Percentiles rank a stretch among this genome's conserved stretches.
Conservation (phyloP, 352 stramenopile species). For the Phytophthora boehmeriae region DNA sequence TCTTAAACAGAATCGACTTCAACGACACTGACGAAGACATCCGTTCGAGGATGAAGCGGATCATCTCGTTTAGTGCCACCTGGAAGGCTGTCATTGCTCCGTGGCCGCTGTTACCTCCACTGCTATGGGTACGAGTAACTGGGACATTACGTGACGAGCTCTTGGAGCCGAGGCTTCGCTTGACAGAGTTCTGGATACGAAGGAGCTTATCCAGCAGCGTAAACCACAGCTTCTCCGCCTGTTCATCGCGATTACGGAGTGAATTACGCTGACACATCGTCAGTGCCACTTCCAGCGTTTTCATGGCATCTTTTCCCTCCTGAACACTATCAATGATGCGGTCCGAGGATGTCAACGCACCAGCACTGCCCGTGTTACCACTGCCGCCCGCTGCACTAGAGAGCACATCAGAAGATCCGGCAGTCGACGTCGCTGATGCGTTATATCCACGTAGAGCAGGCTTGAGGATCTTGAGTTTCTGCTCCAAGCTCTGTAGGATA, state of each 20-base stretch:
- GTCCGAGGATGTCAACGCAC: slow-evolving; percentile 41
- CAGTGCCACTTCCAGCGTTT: slow-evolving; percentile 91
- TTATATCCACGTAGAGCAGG: slow-evolving; percentile 83
- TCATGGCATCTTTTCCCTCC: slow-evolving; percentile 83
- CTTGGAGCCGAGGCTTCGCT: slow-evolving; percentile 86
- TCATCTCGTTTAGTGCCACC: slow-evolving; percentile 91
- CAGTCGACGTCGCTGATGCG: slow-evolving; percentile 37
- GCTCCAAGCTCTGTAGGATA: slow-evolving; percentile 93
- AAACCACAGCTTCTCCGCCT: slow-evolving; percentile 95
- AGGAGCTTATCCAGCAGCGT: slow-evolving; percentile 93
- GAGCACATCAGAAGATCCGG: slow-evolving; percentile 41
- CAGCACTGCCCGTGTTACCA: slow-evolving; percentile 9
- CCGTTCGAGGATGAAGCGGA: slow-evolving; percentile 93
- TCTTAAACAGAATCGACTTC: slow-evolving; percentile 94
- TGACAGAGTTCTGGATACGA: slow-evolving; percentile 92
- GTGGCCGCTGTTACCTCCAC: slow-evolving; percentile 58
- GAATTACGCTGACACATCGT: slow-evolving; percentile 95
- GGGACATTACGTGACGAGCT: slow-evolving; percentile 57
- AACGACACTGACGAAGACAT: slow-evolving; percentile 95
- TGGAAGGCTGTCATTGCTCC: slow-evolving; percentile 88
- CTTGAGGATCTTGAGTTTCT: slow-evolving; percentile 92
- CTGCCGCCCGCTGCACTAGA: slow-evolving; percentile 19
- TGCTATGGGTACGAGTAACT: slow-evolving; percentile 36
- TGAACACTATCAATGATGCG: slow-evolving; percentile 84
- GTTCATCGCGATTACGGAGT: slow-evolving; percentile 81